Evolutionary conservation across 345 rosid species (phyloP).

Genomic region (Sonneratia caseolaris): DNA sequence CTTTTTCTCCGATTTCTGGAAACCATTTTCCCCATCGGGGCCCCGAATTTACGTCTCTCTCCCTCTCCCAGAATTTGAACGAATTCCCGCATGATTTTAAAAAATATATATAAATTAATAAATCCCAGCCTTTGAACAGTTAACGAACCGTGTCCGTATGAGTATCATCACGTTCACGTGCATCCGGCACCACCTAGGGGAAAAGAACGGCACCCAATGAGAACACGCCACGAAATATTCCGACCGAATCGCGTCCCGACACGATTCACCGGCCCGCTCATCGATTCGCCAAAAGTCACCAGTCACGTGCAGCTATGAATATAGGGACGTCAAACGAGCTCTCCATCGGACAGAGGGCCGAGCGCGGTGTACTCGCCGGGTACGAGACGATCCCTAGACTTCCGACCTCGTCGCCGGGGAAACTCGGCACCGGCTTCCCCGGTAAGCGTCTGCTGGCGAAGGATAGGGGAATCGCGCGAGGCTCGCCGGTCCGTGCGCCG

Average conservation of each 20-base stretch:
- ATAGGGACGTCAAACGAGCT: background rate
- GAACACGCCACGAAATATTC: background rate
- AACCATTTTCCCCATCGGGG: background rate
- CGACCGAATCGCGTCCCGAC: background rate
- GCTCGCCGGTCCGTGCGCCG: background rate
- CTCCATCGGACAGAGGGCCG: background rate
- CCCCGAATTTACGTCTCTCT: background rate
- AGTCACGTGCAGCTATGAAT: background rate
- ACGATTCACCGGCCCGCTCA: background rate
- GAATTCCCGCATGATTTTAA: background rate
- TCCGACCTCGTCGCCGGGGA: background rate
- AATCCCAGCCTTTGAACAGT: background rate
- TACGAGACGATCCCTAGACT: background rate
- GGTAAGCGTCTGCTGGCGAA: background rate
- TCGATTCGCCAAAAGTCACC: background rate
- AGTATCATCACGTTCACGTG: conserved; percentile 4
- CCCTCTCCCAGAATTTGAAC: conserved; percentile 9
- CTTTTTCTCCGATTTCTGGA: too few relatives aligned
- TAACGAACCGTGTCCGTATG: background rate
- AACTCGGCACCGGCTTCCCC: background rate
- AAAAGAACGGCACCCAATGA: background rate
- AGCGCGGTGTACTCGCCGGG: background rate
- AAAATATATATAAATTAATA: background rate
- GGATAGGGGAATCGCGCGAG: background rate
- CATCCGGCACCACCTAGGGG: background rate